Evolutionary conservation across 2,329 filamentous ascomycete genomes (phyloP).

Genomic region (Aspergillus tubingensis): DNA sequence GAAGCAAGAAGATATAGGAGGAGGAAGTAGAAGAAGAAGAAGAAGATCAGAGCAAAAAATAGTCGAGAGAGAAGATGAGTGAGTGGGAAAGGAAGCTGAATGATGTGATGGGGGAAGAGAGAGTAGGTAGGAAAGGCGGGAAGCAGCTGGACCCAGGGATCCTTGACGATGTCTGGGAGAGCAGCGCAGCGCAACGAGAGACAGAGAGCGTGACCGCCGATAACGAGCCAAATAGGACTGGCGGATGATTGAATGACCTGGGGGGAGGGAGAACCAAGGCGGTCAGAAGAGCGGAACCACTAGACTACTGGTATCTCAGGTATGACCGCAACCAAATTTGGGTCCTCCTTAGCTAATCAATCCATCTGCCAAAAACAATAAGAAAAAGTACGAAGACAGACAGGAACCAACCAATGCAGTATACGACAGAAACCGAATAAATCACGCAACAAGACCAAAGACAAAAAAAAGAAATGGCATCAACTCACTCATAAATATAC

Average conservation of each 20-base stretch:
- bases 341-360: background rate
- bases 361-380: no score
- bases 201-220: constrained; percentile 31
- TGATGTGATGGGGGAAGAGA: constrained; percentile 30
- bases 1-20: background rate
- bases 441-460: background rate
- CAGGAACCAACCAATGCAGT: no score
- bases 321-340: background rate
- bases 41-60: constrained; percentile 5
- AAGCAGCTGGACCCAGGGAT: constrained; percentile 31
- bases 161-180: constrained; percentile 19
- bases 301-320: no score
- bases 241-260: background rate
- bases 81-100: constrained; percentile 16
- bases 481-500: no score
- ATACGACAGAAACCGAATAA: background rate
- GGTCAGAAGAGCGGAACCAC: constrained; percentile 32
- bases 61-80: constrained; percentile 16
- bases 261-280: constrained; percentile 21
- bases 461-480: background rate
- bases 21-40: background rate
- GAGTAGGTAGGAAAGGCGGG: constrained; percentile 20
- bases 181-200: background rate
- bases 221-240: constrained; percentile 23
- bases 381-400: no score